These are phyloP conservation scores for Infundibulicybe gibba DNA, from an alignment of 768 basidiomycete genomes.

Conservation along the genomic window DNA sequence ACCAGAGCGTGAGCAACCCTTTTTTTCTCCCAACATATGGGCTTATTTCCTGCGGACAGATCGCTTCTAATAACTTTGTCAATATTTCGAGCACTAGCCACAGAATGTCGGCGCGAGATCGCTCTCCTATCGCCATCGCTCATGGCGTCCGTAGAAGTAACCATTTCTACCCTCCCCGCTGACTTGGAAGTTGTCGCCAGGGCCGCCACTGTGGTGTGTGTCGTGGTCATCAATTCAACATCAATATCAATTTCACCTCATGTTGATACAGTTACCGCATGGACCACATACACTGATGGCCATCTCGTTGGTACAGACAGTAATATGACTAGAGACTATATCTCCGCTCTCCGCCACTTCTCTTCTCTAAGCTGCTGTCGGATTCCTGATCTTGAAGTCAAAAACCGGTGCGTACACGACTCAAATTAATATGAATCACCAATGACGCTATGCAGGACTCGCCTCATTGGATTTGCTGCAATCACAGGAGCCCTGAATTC, in stretches of 20 bases:
- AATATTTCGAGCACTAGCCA: slow-evolving; percentile 77
- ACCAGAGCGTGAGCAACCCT: slow-evolving; percentile 65
- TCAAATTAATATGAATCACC: neutral
- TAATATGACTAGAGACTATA: slow-evolving; percentile 63
- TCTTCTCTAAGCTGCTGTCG: slow-evolving; percentile 52
- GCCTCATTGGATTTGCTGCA: slow-evolving; percentile 83
- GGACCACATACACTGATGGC: slow-evolving; percentile 90
- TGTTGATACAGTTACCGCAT: slow-evolving; percentile 72
- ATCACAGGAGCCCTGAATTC: slow-evolving; percentile 79
- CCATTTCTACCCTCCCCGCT: slow-evolving; percentile 47
- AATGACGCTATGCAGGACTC: slow-evolving; percentile 46
- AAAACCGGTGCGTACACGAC: slow-evolving; percentile 55
- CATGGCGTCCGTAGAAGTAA: slow-evolving; percentile 57
- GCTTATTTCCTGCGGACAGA: slow-evolving; percentile 30
- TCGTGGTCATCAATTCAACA: neutral
- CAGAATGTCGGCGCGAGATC: slow-evolving; percentile 85
- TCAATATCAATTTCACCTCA: slow-evolving; percentile 1
- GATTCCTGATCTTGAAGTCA: slow-evolving; percentile 61
- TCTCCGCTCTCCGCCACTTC: slow-evolving; percentile 64
- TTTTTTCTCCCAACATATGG: neutral
- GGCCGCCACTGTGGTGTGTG: slow-evolving; percentile 75
- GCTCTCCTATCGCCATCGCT: slow-evolving; percentile 69
- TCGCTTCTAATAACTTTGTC: slow-evolving; percentile 80
- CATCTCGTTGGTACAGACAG: slow-evolving; percentile 78
- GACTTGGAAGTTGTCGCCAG: slow-evolving; percentile 78